phyloP scores from a whole-genome alignment of 169 alveolate genomes.

The Cryptosporidium tyzzeri region DNA sequence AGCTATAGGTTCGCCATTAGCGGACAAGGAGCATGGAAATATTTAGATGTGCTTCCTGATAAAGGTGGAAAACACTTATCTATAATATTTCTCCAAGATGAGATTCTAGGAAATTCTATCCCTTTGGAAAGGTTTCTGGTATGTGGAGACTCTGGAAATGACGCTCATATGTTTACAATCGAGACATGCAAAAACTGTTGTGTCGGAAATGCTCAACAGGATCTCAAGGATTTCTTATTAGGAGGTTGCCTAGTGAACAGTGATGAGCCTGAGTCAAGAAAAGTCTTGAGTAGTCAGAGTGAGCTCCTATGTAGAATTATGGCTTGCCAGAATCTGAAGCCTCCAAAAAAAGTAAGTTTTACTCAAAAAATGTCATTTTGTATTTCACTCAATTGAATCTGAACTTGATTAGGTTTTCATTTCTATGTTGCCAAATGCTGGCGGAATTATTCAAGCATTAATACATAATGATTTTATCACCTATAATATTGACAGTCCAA shows the following conservation, averaged over 20 bases:
- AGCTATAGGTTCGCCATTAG: conserved; percentile 57
- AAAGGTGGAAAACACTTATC: conserved; percentile 47
- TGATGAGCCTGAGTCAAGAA: neutral
- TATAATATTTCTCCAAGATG: conserved; percentile 38
- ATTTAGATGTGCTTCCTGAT: conserved; percentile 52
- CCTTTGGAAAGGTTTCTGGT: conserved; percentile 66
- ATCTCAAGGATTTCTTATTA: conserved; percentile 60
- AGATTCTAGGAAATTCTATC: conserved; percentile 9
- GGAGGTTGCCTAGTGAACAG: neutral
- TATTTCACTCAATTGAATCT: conserved; percentile 5
- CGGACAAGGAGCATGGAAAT: conserved; percentile 76
- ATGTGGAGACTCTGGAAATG: conserved; percentile 80
- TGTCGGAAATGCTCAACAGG: conserved; percentile 79
- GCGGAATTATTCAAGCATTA: conserved; percentile 74
- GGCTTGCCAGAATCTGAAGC: conserved; percentile 35
- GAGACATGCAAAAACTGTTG: conserved; percentile 69
- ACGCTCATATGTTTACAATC: conserved; percentile 77
- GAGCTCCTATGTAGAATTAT: conserved; percentile 43
- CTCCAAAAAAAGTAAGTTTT: conserved; percentile 59
- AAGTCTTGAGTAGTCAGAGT: conserved; percentile 33
- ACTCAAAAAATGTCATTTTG: neutral
- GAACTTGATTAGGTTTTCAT: conserved; percentile 46
- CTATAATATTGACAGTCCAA: conserved; percentile 1
- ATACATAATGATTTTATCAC: conserved; percentile 48
- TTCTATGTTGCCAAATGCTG: conserved; percentile 66